Evolutionary conservation across 257 asterid genomes (phyloP).

Genomic region (Knoxia roxburghii): DNA sequence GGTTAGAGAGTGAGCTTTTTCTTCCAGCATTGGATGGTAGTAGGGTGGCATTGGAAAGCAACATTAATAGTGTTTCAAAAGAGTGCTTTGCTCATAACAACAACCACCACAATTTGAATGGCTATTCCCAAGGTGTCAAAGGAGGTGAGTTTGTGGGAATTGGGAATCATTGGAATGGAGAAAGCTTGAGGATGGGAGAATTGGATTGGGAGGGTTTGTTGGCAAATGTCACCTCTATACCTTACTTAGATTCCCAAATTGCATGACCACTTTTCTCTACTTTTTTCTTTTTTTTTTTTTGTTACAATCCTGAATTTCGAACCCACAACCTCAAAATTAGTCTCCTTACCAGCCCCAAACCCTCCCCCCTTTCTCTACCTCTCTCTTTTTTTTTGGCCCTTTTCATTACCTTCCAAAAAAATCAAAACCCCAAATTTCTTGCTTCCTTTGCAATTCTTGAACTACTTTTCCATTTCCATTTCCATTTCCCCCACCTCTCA

Average conservation of each 20-base stretch:
- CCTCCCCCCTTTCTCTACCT: conserved; percentile 3
- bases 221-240: conserved; percentile 84
- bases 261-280: no score
- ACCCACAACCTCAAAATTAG: no score
- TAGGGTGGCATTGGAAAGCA: conserved; percentile 13
- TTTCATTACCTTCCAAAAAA: conserved; percentile 1
- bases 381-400: no score
- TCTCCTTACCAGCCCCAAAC: no score
- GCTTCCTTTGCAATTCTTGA: not conserved
- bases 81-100: conserved; percentile 24
- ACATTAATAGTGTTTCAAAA: conserved; percentile 26
- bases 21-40: conserved; percentile 57
- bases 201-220: conserved; percentile 97
- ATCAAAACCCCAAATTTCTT: not conserved
- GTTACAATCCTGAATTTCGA: no score
- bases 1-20: conserved; percentile 57
- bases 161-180: conserved; percentile 74
- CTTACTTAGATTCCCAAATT: conserved; percentile 77
- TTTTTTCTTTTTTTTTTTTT: not conserved
- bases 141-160: conserved; percentile 50
- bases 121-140: conserved; percentile 28
- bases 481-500: not conserved
- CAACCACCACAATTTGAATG: conserved; percentile 20
- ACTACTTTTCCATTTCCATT: not conserved
- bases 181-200: conserved; percentile 70